A percentile compares a stretch with the other conserved stretches of the same genome.
phyloP scores from a whole-genome alignment of 768 basidiomycete species.

The Collybia sp. region DNA sequence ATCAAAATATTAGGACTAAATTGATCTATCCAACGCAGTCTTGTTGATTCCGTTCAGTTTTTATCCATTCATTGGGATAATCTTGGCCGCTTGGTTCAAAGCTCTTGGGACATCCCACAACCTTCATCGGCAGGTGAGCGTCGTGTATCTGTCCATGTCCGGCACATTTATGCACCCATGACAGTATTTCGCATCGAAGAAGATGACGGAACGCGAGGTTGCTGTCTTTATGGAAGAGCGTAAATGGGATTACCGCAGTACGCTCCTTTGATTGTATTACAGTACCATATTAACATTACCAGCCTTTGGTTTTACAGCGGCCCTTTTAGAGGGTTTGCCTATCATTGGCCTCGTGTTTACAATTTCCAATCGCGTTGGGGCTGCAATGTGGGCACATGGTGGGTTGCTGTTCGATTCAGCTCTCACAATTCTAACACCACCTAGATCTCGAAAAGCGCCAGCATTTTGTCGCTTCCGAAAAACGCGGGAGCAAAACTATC shows the following conservation, averaged over 20 bases:
- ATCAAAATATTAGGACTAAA: background rate
- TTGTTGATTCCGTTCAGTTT: slow-evolving; percentile 59
- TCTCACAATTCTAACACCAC: slow-evolving; percentile 1
- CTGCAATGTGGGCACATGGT: slow-evolving; percentile 94
- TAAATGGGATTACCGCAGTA: slow-evolving; percentile 84
- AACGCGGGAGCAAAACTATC: background rate
- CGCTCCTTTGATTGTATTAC: slow-evolving; percentile 10
- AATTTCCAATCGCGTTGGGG: slow-evolving; percentile 84
- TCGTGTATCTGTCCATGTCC: background rate
- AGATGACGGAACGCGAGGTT: slow-evolving; percentile 66
- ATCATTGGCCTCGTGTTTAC: slow-evolving; percentile 79
- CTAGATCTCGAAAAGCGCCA: slow-evolving; percentile 62
- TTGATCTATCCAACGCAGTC: slow-evolving; percentile 26
- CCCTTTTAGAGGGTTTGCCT: slow-evolving; percentile 77
- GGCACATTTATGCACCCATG: slow-evolving; percentile 1
- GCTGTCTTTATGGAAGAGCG: slow-evolving; percentile 83
- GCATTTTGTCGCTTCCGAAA: slow-evolving; percentile 35
- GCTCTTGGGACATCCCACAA: slow-evolving; percentile 62
- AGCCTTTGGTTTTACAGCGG: slow-evolving; percentile 86
- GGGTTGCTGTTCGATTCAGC: slow-evolving; percentile 7
- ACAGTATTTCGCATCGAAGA: slow-evolving; percentile 83
- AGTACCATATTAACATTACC: slow-evolving; percentile 1
- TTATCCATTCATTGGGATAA: slow-evolving; percentile 65
- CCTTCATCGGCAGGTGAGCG: slow-evolving; percentile 62
- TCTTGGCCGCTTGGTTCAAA: slow-evolving; percentile 60